Evolutionary conservation across 441 rosid species (phyloP).

Genomic region (Viola pubescens): DNA sequence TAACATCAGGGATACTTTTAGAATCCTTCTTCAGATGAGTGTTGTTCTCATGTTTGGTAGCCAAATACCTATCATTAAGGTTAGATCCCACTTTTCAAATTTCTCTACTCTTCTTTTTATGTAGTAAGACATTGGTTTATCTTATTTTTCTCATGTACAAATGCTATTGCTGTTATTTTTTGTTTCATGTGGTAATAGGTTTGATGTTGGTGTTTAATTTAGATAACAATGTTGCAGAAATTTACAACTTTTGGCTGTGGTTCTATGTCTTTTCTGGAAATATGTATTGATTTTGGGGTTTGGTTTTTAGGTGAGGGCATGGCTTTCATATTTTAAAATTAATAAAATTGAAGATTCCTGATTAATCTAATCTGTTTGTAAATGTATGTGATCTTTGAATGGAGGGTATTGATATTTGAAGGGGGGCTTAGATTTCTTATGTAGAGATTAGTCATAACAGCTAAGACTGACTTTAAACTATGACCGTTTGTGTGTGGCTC

Average conservation of each 20-base stretch:
- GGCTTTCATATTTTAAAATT: too few species aligned
- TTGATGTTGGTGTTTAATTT: not conserved
- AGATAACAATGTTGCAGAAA: not conserved
- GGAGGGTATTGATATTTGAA: too few species aligned
- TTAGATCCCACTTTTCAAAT: slow-evolving; percentile 15
- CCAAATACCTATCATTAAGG: slow-evolving; percentile 67
- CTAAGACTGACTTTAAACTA: too few species aligned
- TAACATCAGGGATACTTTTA: slow-evolving; percentile 59
- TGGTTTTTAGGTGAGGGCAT: not conserved
- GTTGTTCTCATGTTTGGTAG: slow-evolving; percentile 68
- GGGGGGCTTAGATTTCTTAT: too few species aligned
- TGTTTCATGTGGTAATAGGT: not conserved
- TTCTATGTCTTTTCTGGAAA: not conserved
- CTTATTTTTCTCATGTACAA: too few species aligned
- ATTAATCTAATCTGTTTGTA: too few species aligned
- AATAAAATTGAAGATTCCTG: too few species aligned
- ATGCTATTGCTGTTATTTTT: too few species aligned
- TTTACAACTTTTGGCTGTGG: not conserved
- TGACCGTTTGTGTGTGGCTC: too few species aligned
- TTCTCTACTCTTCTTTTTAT: not conserved
- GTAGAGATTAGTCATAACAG: too few species aligned
- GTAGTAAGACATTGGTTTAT: too few species aligned
- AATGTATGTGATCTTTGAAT: too few species aligned
- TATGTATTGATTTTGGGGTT: not conserved
- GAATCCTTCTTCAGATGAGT: slow-evolving; percentile 62